phyloP scores from a whole-genome alignment of 2,329 filamentous ascomycete species.

The Colletotrichum orbiculare region DNA sequence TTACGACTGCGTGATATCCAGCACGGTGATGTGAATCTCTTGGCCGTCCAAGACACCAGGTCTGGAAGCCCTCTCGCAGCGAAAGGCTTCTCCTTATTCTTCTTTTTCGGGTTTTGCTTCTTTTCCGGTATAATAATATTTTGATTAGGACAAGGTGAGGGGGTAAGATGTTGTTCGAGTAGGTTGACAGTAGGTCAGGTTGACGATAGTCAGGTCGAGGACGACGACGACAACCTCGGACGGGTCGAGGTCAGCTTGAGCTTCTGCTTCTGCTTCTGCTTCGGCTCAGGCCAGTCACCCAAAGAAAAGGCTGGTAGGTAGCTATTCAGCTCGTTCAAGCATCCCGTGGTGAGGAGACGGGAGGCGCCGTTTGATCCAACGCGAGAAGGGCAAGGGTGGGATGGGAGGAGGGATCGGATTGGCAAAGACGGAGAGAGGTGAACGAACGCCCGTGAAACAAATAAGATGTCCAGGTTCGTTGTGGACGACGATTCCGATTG shows the following conservation, averaged over 20 bases:
- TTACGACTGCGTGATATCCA: slow-evolving; percentile 23
- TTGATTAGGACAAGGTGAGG: background rate
- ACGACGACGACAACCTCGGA: background rate
- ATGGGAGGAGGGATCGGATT: background rate
- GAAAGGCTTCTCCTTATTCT: slow-evolving; percentile 6
- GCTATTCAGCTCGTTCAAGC: slow-evolving; percentile 17
- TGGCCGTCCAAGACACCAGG: slow-evolving; percentile 32
- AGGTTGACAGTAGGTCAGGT: too few species aligned
- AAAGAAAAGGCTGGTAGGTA: slow-evolving; percentile 4
- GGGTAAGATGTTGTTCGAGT: background rate
- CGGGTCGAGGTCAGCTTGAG: too few species aligned
- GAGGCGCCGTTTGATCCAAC: slow-evolving; percentile 31
- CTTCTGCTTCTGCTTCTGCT: too few species aligned
- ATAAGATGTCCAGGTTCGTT: slow-evolving; percentile 5
- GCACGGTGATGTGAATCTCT: slow-evolving; percentile 22
- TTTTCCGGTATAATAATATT: background rate
- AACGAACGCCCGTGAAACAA: slow-evolving; percentile 16
- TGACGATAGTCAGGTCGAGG: background rate
- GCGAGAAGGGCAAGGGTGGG: background rate
- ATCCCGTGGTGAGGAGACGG: slow-evolving; percentile 21
- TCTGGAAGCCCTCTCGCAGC: slow-evolving; percentile 28
- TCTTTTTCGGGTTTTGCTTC: background rate
- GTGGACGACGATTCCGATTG: background rate
- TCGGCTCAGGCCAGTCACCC: background rate
- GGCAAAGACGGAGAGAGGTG: slow-evolving; percentile 4